Evolutionary conservation across 2,329 filamentous ascomycete species (phyloP).

Genomic region (Pseudocercospora crystallina): DNA sequence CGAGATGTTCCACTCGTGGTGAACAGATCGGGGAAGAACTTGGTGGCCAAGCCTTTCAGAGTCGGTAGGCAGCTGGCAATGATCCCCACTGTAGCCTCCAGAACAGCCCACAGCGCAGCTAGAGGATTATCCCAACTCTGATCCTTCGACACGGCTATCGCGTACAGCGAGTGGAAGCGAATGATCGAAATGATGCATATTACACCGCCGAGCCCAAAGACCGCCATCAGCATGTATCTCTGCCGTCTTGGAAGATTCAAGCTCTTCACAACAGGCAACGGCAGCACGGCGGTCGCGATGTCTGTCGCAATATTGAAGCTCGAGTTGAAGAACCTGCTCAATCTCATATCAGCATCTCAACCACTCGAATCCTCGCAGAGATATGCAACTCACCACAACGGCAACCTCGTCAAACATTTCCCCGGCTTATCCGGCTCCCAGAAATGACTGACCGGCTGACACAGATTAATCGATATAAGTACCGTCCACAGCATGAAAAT

Average conservation of each 20-base stretch:
- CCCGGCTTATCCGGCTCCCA: slow-evolving; percentile 27
- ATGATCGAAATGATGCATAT: slow-evolving; percentile 26
- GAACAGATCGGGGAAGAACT: slow-evolving; percentile 21
- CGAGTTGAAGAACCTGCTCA: slow-evolving; percentile 28
- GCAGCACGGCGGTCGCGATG: slow-evolving; percentile 33
- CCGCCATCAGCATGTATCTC: slow-evolving; percentile 28
- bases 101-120: slow-evolving; percentile 23
- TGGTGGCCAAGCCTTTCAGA: slow-evolving; percentile 23
- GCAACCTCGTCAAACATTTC: slow-evolving; percentile 23
- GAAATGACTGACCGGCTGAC: slow-evolving; percentile 19
- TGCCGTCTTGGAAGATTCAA: slow-evolving; percentile 30
- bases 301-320: slow-evolving; percentile 35
- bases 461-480: slow-evolving; percentile 5
- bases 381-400: slow-evolving; percentile 24
- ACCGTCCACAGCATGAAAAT: slow-evolving; percentile 14
- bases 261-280: slow-evolving; percentile 33
- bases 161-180: slow-evolving; percentile 25
- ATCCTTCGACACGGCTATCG: slow-evolving; percentile 23
- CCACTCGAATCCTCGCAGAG: neutral
- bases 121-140: slow-evolving; percentile 27
- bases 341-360: neutral
- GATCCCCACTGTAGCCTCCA: slow-evolving; percentile 30
- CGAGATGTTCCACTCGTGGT: neutral
- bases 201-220: slow-evolving; percentile 35
- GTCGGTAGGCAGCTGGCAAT: slow-evolving; percentile 28